Base-by-base conservation (phyloP, 257 asterid species). In the Lantana camara region DNA sequence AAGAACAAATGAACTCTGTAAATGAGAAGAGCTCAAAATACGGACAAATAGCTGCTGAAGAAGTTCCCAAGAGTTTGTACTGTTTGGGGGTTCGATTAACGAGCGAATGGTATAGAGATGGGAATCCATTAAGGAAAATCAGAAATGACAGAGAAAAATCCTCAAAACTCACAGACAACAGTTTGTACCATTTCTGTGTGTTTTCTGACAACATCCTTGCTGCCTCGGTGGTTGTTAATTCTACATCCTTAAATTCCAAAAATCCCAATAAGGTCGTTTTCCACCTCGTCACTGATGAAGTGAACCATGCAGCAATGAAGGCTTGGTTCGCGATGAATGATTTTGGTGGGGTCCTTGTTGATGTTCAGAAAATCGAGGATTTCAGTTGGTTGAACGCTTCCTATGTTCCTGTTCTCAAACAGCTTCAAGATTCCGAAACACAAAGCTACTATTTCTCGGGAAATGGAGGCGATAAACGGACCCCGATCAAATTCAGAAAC, bases 11-110 rank as follows among this genome's bases (percentile, higher is more conserved):
- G 67, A 73, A 9, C 69, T 73, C 89, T 14, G 38, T 72, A 37
- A 82, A 61, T 1, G 87, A 80, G 34, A 80, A 82, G 72, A 74
- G 82, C 51, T 73, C 82, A 54, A 85, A 75, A 50, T 75, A 74
- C 61, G 86, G 90, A 19, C 94, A 85, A 67, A 77, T 85, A 7
- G 90, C 88, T 7, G 88, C 94, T 5, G 94, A 85, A 72, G 94
- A 83, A 77, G 76, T 83, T 45, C 94, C 94, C 0, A 83, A 79
- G 81, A 81, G 86, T 54, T 62, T 85, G 34, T 83, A 71, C 29
- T 85, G 90, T 75, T 85, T 85, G 0, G 90, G 90, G 10, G 83
- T 85, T 13, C 76, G 75, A 49, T 61, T 85, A 44, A 83, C 94
- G 0, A 76, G 83, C 44, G 86, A 83, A 58, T 83, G 94, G 94